phyloP scores from a whole-genome alignment of 495 filamentous ascomycete species.

The Letharia lupina region DNA sequence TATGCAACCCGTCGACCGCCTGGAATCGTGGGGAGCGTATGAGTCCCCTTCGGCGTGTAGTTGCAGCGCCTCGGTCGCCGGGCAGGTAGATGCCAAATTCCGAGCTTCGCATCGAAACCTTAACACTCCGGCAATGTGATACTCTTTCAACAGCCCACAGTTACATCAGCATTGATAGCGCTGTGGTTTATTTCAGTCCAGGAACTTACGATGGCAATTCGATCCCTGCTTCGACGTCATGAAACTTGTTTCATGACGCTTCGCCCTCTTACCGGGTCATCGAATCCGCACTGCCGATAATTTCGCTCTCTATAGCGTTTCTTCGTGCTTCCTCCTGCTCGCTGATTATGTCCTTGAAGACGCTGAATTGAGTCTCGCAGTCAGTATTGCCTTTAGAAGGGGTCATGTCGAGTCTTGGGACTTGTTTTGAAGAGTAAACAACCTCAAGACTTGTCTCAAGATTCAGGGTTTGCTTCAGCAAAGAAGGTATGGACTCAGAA shows the following conservation, averaged over 20 bases:
- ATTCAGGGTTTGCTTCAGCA: background rate
- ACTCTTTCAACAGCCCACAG: background rate
- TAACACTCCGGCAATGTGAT: background rate
- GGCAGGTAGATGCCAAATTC: background rate
- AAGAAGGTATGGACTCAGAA: background rate
- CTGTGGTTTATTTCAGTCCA: background rate
- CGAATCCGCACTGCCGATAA: conserved; percentile 20
- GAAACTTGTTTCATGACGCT: conserved; percentile 3
- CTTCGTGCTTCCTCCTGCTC: conserved; percentile 35
- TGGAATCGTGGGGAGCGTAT: background rate
- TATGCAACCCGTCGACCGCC: background rate
- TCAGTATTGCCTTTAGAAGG: background rate
- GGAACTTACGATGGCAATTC: background rate
- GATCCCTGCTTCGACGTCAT: background rate
- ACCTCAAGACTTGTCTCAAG: background rate
- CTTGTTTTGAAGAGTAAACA: background rate
- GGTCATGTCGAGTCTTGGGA: background rate
- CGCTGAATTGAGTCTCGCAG: conserved; percentile 1
- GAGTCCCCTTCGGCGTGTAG: background rate
- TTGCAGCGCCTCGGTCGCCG: background rate
- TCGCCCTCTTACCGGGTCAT: background rate
- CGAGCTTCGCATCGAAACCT: background rate
- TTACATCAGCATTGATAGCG: background rate
- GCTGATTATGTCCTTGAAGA: conserved; percentile 42
- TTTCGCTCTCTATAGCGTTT: conserved; percentile 33